Evolutionary conservation across 1,284 basidiomycete genomes (phyloP), one percentile per base, ranked within the genome.

Genomic region (Naganishia sp.): DNA sequence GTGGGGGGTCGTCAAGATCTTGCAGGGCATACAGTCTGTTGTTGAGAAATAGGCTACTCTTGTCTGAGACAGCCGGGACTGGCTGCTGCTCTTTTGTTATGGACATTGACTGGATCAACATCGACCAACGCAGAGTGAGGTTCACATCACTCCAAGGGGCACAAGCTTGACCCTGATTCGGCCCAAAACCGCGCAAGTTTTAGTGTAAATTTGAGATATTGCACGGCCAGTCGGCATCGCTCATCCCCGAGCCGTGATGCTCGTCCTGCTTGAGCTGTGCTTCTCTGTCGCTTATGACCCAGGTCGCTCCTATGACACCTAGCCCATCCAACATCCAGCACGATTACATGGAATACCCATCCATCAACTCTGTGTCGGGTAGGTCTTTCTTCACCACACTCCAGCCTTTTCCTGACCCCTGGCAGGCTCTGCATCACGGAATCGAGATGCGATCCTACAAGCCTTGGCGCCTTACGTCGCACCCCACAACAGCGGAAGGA

Each of bases 1-100:
- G 36, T 92, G 89, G 87, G 92, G 91, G 43, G 86, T 95, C 55
- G 88, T 87, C 74, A 84, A 86, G n/a, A 83, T 93, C 53, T 74
- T 94, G 63, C 86, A 90, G 75, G 87, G 76, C 0, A 71, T 81
- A 44, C 71, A 75, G 53, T 61, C 54, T 42, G 56, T 53, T 39
- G 46, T 59, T 6, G 25, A 33, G 10, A 36, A 61, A 39, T 52
- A 60, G 21, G 28, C 28, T 28, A 28, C 28, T 28, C 28, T 28
- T 28, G 28, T 28, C 28, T 28, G 28, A 45, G 6, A 39, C 36
- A 39, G 13, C 13, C 2, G 10, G 36, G 36, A 39, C 36, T 2
- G 7, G 36, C 36, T 39, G 45, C 7, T 48, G 45, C 16, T 39
- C 13, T 13, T 3, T 13, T 9, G 36, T 1, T 39, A 39, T 39